Evolutionary conservation across 805 yeast species (phyloP).

Genomic region (Metschnikowia colocasiae): DNA sequence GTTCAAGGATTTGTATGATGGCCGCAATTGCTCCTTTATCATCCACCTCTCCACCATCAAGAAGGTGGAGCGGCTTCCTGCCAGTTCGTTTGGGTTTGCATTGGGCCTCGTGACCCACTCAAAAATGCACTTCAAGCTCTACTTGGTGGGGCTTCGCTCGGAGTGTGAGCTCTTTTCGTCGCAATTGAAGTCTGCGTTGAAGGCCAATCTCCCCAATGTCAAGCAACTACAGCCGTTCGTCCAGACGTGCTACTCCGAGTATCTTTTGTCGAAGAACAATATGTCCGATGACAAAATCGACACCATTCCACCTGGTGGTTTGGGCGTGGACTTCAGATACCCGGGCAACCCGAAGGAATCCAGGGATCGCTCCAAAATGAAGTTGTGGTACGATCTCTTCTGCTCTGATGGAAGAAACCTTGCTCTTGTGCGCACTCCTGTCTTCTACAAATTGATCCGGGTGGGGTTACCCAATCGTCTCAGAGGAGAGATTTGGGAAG

Average conservation of each 20-base stretch:
- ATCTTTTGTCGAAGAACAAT: conserved; percentile 59
- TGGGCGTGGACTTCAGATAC: conserved; percentile 78
- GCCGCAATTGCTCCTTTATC: conserved; percentile 60
- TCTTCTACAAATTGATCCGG: conserved; percentile 77
- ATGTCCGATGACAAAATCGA: conserved; percentile 40
- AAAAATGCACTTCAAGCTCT: conserved; percentile 58
- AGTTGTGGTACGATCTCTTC: conserved; percentile 91
- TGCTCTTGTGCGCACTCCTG: conserved; percentile 66
- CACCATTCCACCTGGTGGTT: conserved; percentile 71
- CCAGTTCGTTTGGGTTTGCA: conserved; percentile 73
- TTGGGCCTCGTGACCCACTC: conserved; percentile 67
- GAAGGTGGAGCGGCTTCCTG: conserved; percentile 82
- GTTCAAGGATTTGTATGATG: conserved; percentile 69
- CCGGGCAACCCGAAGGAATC: conserved; percentile 83
- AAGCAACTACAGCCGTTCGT: conserved; percentile 61
- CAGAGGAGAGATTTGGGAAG: conserved; percentile 96
- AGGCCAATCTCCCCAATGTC: conserved; percentile 60
- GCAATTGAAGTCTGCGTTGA: conserved; percentile 56
- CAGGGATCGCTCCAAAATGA: conserved; percentile 80
- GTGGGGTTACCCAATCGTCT: conserved; percentile 93
- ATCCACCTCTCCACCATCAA: conserved; percentile 75
- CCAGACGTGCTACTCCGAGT: conserved; percentile 80
- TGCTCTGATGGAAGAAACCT: conserved; percentile 80
- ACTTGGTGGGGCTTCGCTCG: conserved; percentile 74
- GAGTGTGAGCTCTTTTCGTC: conserved; percentile 80